A percentile compares a stretch with the other conserved stretches of the same genome.
Conservation (phyloP, 768 basidiomycete genomes). For the Termitomyces sp. region DNA sequence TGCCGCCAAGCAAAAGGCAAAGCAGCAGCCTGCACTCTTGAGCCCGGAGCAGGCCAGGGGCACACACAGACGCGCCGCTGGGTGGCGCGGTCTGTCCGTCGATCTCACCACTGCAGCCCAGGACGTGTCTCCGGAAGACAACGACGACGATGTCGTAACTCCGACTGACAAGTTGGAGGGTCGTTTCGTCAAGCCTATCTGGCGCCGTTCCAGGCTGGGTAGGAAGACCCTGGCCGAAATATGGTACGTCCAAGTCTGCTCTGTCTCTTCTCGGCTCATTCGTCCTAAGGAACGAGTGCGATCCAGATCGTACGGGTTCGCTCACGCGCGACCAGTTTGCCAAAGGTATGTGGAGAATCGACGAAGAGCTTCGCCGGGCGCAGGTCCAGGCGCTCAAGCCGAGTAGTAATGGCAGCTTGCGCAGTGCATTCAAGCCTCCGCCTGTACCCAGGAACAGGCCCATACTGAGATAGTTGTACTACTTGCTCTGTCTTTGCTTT, state of each 20-base stretch:
- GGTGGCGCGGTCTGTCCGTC: slow-evolving; percentile 71
- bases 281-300: slow-evolving; percentile 68
- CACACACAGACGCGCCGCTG: slow-evolving; percentile 48
- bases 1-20: slow-evolving; percentile 28
- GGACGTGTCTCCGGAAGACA: slow-evolving; percentile 4
- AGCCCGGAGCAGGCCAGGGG: slow-evolving; percentile 37
- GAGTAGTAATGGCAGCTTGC: slow-evolving; percentile 20
- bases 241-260: slow-evolving; percentile 43
- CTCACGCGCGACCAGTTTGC: slow-evolving; percentile 65
- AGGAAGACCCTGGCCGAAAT: slow-evolving; percentile 50
- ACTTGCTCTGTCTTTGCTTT: neutral
- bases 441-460: slow-evolving; percentile 18
- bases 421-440: slow-evolving; percentile 16
- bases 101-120: slow-evolving; percentile 52
- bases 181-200: slow-evolving; percentile 50
- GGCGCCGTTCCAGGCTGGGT: slow-evolving; percentile 57
- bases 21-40: slow-evolving; percentile 27
- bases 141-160: slow-evolving; percentile 23
- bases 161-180: slow-evolving; percentile 51
- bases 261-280: neutral
- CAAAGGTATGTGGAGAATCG: slow-evolving; percentile 82
- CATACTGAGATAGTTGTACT: slow-evolving; percentile 22
- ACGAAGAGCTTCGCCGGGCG: slow-evolving; percentile 71
- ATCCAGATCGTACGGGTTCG: slow-evolving; percentile 47
- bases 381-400: slow-evolving; percentile 35